phyloP scores from a whole-genome alignment of 192 early-diverging fungal genomes.

The Coemansia sp. region DNA sequence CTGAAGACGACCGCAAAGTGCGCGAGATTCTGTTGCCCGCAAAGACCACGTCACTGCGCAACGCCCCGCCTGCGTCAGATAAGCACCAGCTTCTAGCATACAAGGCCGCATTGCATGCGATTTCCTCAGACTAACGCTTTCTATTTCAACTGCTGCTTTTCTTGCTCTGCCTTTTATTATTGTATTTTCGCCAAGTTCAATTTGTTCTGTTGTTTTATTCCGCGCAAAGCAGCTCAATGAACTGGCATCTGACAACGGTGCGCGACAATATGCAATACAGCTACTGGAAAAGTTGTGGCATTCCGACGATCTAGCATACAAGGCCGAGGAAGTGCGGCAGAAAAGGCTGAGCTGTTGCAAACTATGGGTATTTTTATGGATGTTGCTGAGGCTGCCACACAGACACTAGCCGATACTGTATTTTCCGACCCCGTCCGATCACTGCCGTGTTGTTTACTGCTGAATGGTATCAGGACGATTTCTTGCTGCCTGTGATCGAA shows the following conservation, averaged over 20 bases:
- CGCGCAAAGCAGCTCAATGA: constrained; percentile 24
- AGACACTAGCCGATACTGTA: constrained; percentile 79
- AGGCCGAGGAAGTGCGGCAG: constrained; percentile 72
- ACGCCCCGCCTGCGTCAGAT: background rate
- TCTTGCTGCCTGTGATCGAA: constrained; percentile 83
- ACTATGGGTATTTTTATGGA: constrained; percentile 81
- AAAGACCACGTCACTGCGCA: background rate
- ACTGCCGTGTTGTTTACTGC: constrained; percentile 72
- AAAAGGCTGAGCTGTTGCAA: constrained; percentile 75
- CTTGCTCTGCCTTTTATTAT: background rate
- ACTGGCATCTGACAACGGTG: constrained; percentile 40
- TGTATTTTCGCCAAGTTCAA: background rate
- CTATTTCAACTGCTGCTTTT: background rate
- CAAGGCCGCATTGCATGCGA: constrained; percentile 44
- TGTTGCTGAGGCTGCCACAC: constrained; percentile 71
- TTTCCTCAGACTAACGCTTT: constrained; percentile 9
- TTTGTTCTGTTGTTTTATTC: too few relatives aligned
- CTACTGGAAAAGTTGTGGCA: constrained; percentile 78
- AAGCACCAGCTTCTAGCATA: constrained; percentile 31
- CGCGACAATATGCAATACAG: constrained; percentile 72
- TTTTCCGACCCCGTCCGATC: constrained; percentile 82
- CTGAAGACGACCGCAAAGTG: constrained; percentile 16
- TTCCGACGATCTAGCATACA: constrained; percentile 93
- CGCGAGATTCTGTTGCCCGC: constrained; percentile 14
- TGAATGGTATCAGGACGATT: constrained; percentile 89